A percentile compares a stretch with the other conserved stretches of the same genome.
Conservation (phyloP, 164 flowering plant species). For the Saururus chinensis region DNA sequence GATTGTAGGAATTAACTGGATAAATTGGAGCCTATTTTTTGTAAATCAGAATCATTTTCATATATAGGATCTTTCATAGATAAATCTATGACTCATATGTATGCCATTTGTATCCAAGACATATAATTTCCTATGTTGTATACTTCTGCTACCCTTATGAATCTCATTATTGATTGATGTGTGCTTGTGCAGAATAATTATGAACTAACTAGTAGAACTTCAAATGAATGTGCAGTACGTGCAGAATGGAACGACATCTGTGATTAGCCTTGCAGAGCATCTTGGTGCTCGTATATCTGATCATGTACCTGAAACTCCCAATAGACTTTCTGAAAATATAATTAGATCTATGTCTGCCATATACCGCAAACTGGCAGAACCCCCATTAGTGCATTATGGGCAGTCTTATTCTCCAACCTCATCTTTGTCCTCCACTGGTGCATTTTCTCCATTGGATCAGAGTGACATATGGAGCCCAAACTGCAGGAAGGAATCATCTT, state of each 20-base stretch:
- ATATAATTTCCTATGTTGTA: background rate
- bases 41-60: too few species aligned
- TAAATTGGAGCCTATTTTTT: too few species aligned
- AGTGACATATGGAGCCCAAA: conserved; percentile 79
- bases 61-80: too few species aligned
- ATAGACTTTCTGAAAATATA: conserved; percentile 76
- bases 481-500: conserved; percentile 57
- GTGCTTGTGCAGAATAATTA: too few species aligned
- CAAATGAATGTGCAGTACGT: conserved; percentile 23
- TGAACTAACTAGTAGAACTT: background rate
- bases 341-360: conserved; percentile 65
- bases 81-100: too few species aligned
- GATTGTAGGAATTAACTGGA: too few species aligned
- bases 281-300: conserved; percentile 39
- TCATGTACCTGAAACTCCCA: conserved; percentile 53
- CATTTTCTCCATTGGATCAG: conserved; percentile 68
- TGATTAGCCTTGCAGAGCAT: conserved; percentile 57
- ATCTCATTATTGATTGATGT: too few species aligned
- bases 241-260: conserved; percentile 29
- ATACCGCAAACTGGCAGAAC: conserved; percentile 72
- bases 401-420: conserved; percentile 74
- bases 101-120: too few species aligned
- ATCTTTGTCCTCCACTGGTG: conserved; percentile 56
- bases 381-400: conserved; percentile 38
- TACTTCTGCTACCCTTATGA: background rate